phyloP scores from a whole-genome alignment of 2,329 filamentous ascomycete genomes.

The Drechmeria coniospora region DNA sequence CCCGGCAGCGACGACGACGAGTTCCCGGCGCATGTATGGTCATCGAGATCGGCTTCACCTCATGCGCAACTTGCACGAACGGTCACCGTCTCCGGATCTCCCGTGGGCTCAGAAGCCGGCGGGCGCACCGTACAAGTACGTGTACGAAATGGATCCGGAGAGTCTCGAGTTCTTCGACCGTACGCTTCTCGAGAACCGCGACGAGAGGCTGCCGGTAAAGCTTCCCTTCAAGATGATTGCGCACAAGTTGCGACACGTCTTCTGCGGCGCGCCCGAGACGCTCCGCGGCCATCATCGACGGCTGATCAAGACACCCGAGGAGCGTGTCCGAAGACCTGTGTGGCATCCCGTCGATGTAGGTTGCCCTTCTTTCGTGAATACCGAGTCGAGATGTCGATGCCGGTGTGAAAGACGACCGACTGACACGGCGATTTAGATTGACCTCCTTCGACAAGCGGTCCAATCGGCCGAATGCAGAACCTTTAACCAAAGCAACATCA shows the following conservation, averaged over 20 bases:
- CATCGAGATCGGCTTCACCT: background rate
- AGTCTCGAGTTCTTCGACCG: background rate
- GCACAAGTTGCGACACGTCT: background rate
- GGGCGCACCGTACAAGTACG: background rate
- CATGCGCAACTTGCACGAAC: background rate
- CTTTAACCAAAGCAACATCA: conserved; percentile 21
- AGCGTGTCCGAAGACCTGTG: conserved; percentile 2
- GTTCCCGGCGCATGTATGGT: too few species aligned
- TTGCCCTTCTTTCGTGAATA: too few species aligned
- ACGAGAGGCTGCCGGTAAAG: background rate
- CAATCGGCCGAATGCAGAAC: conserved; percentile 17
- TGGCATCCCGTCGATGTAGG: conserved; percentile 2
- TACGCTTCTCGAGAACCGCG: background rate
- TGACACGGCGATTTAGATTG: conserved; percentile 17
- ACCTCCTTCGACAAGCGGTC: conserved; percentile 29
- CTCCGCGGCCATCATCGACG: conserved; percentile 1
- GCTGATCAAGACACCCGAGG: background rate
- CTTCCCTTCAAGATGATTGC: conserved; percentile 2
- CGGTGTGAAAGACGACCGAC: background rate
- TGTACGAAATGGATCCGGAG: conserved; percentile 3
- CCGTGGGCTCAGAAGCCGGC: background rate
- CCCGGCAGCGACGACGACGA: too few species aligned
- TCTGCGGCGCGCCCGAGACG: conserved; percentile 1
- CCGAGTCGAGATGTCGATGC: too few species aligned
- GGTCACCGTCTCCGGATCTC: background rate